Conservation (phyloP, 805 yeast species). For the Candida yuanshanica region DNA sequence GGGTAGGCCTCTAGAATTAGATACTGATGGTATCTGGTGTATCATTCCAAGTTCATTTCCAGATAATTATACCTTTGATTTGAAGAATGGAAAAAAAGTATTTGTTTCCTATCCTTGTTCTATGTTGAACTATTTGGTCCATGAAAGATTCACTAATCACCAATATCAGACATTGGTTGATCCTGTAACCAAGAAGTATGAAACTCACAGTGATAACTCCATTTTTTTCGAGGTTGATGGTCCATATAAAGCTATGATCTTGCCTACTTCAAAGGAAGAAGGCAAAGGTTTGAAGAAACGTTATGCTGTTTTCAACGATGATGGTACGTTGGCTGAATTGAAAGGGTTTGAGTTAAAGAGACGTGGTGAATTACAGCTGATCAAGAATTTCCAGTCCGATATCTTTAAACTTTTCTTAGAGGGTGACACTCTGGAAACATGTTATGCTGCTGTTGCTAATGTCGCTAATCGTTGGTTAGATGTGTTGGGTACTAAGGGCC, state of each 20-base stretch:
- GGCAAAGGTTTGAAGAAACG: conserved; percentile 95
- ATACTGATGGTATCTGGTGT: conserved; percentile 99
- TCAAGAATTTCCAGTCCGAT: conserved; percentile 93
- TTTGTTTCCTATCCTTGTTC: conserved; percentile 90
- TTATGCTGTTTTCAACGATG: conserved; percentile 94
- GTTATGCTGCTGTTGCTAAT: conserved; percentile 84
- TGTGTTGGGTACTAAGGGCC: conserved; percentile 82
- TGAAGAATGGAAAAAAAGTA: conserved; percentile 73
- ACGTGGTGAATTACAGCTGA: conserved; percentile 90
- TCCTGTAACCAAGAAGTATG: conserved; percentile 59
- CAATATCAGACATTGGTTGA: conserved; percentile 88
- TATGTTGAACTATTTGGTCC: conserved; percentile 91
- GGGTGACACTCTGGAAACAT: conserved; percentile 70
- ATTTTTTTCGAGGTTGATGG: conserved; percentile 99
- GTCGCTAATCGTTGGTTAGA: conserved; percentile 97
- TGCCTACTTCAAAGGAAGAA: conserved; percentile 96
- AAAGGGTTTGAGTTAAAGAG: conserved; percentile 96
- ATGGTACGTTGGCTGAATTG: conserved; percentile 89
- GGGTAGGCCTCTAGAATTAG: conserved; percentile 93
- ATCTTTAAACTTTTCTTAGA: conserved; percentile 86
- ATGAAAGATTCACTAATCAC: conserved; percentile 83
- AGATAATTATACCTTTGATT: conserved; percentile 67
- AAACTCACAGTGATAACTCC: conserved; percentile 81
- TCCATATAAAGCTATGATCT: conserved; percentile 94
- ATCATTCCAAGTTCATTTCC: conserved; percentile 91